Conservation (phyloP, 805 yeast species). For the Scheffersomyces ergatensis region DNA sequence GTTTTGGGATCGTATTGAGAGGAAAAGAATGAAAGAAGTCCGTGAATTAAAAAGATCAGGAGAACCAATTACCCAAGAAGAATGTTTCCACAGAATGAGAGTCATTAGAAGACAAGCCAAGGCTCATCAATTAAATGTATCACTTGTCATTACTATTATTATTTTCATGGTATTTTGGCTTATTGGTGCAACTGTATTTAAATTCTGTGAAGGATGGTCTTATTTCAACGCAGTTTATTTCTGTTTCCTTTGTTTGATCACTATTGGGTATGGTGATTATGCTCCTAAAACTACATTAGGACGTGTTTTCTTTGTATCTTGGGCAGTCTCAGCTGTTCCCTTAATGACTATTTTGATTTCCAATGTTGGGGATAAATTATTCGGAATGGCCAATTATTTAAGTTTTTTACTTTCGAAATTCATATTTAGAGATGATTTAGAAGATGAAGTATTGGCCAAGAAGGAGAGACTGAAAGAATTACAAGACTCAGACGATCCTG, state of each 20-base stretch:
- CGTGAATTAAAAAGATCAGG: constrained; percentile 10
- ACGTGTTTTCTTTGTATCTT: constrained; percentile 66
- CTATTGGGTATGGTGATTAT: constrained; percentile 84
- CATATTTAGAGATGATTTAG: constrained; percentile 4
- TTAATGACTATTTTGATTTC: constrained; percentile 80
- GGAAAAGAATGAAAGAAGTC: constrained; percentile 35
- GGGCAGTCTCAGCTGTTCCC: constrained; percentile 85
- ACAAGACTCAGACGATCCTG: constrained; percentile 1
- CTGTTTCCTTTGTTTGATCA: constrained; percentile 68
- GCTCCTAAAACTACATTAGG: constrained; percentile 66
- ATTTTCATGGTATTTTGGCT: constrained; percentile 63
- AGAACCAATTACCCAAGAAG: constrained; percentile 32
- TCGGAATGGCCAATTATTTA: constrained; percentile 22
- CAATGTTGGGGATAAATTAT: constrained; percentile 62
- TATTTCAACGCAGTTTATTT: constrained; percentile 75
- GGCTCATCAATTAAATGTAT: constrained; percentile 32
- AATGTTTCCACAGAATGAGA: constrained; percentile 58
- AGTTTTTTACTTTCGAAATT: constrained; percentile 5
- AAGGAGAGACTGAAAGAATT: constrained; percentile 3
- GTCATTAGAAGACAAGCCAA: constrained; percentile 43
- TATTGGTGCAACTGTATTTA: constrained; percentile 68
- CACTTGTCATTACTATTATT: constrained; percentile 37
- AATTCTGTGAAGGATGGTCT: constrained; percentile 63
- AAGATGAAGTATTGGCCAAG: constrained; percentile 1
- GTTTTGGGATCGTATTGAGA: constrained; percentile 65